Conservation (phyloP, 2,329 filamentous ascomycete genomes). For the Fusarium sp. region DNA sequence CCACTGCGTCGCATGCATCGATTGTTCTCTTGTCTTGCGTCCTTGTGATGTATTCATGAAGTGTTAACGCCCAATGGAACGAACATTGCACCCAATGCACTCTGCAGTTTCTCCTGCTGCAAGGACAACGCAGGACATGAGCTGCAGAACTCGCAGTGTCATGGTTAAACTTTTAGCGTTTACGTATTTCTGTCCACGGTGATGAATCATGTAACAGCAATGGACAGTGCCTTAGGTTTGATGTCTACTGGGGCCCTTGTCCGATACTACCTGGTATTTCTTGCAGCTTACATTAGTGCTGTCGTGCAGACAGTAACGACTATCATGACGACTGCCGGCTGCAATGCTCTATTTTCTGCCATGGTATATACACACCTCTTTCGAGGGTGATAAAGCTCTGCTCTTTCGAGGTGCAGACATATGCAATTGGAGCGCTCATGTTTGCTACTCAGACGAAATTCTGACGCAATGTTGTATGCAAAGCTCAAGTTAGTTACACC, state of each 20-base stretch:
- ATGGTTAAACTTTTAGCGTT: not conserved
- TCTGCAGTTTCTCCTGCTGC: slow-evolving; percentile 1
- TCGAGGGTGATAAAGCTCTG: not conserved
- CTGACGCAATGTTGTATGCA: not conserved
- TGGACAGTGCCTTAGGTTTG: slow-evolving; percentile 25
- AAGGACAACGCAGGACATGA: slow-evolving; percentile 19
- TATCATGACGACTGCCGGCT: slow-evolving; percentile 19
- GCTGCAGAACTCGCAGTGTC: not conserved
- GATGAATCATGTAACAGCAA: slow-evolving; percentile 28
- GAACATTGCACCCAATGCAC: not conserved
- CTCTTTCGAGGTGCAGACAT: not conserved
- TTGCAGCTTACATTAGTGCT: slow-evolving; percentile 40
- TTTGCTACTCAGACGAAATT: slow-evolving; percentile 4
- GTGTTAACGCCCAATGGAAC: slow-evolving; percentile 7
- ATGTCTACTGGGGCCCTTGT: slow-evolving; percentile 32
- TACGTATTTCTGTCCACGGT: slow-evolving; percentile 1
- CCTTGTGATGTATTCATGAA: not conserved
- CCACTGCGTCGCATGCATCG: slow-evolving; percentile 38
- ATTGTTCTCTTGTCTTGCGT: not conserved
- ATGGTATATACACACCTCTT: not conserved
- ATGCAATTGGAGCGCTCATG: not conserved
- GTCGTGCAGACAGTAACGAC: slow-evolving; percentile 13
- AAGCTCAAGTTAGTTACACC: not conserved
- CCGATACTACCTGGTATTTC: slow-evolving; percentile 35
- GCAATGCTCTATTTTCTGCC: not conserved